These are phyloP conservation scores for Gossypium thurberi DNA, from an alignment of 345 rosid genomes.

Conservation along the genomic window DNA sequence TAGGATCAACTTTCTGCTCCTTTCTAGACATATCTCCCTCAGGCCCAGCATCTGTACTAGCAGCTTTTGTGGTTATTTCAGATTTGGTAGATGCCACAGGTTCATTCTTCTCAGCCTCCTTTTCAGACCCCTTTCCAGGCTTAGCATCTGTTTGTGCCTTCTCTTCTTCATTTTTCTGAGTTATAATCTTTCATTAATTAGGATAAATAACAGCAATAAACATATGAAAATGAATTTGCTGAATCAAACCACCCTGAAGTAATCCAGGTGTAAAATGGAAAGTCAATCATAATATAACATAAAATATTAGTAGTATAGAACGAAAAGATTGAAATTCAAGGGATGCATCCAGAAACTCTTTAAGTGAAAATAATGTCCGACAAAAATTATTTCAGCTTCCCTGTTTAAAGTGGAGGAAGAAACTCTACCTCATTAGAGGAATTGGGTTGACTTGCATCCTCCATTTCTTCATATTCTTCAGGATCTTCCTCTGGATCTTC, in stretches of 20 bases:
- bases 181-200: not conserved
- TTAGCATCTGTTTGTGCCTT: conserved; percentile 32
- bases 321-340: not conserved
- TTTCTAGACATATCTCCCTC: conserved; percentile 24
- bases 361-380: not conserved
- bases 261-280: not conserved
- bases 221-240: not conserved
- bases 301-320: not conserved
- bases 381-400: not conserved
- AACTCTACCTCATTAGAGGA: conserved; percentile 46
- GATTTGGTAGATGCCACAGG: conserved; percentile 24
- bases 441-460: conserved; percentile 35
- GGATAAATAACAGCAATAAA: not conserved
- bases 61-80: conserved; percentile 25
- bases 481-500: conserved; percentile 71
- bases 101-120: conserved; percentile 27
- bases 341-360: not conserved
- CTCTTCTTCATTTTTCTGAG: conserved; percentile 40
- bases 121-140: conserved; percentile 24
- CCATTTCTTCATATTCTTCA: conserved; percentile 50
- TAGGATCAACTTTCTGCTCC: conserved; percentile 27
- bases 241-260: not conserved
- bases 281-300: not conserved
- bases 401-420: conserved; percentile 3
- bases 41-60: conserved; percentile 29